Evolutionary conservation across 352 stramenopile species (phyloP).

Genomic region (Phytophthora chlamydospora): DNA sequence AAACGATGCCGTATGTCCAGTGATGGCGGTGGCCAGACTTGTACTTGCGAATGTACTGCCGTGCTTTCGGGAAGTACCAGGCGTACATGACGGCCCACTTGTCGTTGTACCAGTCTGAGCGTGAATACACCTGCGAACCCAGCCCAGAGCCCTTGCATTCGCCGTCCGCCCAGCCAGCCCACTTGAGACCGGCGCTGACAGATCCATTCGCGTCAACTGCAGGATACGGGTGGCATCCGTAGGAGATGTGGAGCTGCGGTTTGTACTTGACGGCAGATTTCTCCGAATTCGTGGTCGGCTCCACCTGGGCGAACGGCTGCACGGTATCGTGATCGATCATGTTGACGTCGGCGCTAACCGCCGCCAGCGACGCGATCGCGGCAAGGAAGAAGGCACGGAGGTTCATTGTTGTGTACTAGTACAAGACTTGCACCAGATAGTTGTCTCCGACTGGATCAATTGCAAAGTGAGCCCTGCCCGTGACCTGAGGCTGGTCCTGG

Average conservation of each 20-base stretch:
- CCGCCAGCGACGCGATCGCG: conserved; percentile 1
- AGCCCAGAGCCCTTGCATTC: conserved; percentile 32
- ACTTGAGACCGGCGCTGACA: conserved; percentile 9
- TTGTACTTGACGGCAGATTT: conserved; percentile 24
- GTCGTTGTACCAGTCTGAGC: conserved; percentile 26
- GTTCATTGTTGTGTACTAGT: no score
- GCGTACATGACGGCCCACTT: conserved; percentile 31
- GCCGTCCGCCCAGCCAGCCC: neutral
- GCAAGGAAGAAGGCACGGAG: conserved; percentile 12
- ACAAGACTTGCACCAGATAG: no score
- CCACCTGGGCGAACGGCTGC: conserved; percentile 19
- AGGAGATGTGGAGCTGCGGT: conserved; percentile 14
- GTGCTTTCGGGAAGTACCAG: conserved; percentile 48
- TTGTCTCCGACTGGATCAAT: no score
- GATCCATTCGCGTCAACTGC: conserved; percentile 6
- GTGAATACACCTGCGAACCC: conserved; percentile 34
- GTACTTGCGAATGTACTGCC: conserved; percentile 6
- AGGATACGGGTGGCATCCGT: conserved; percentile 24
- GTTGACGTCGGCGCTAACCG: conserved; percentile 10
- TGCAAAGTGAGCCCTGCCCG: no score
- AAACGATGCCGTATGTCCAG: conserved; percentile 13
- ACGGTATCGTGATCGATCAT: conserved; percentile 31
- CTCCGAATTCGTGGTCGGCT: conserved; percentile 11
- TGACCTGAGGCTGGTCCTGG: no score
- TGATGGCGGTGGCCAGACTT: neutral